Conservation (phyloP, 768 basidiomycete genomes). For the Daedaleopsis sinensis region DNA sequence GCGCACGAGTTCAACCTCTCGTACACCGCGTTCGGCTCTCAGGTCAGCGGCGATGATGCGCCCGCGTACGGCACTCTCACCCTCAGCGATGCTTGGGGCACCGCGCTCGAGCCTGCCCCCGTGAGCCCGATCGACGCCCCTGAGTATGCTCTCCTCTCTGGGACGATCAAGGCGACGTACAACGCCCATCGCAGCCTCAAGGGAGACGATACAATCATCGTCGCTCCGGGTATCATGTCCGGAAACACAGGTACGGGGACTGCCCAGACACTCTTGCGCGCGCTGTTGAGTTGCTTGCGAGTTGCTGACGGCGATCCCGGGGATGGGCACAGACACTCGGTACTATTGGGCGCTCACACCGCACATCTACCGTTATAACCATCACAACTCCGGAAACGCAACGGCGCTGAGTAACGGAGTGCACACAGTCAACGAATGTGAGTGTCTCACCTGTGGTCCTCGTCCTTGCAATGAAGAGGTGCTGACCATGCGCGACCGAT, state of each 20-base stretch:
- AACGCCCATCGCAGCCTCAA: slow-evolving; percentile 33
- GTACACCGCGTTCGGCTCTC: slow-evolving; percentile 43
- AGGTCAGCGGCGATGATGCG: slow-evolving; percentile 25
- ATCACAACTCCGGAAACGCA: slow-evolving; percentile 25
- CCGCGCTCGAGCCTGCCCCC: slow-evolving; percentile 43
- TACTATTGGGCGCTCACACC: slow-evolving; percentile 49
- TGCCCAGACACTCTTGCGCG: not conserved
- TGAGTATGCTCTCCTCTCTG: slow-evolving; percentile 44
- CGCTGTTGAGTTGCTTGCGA: not conserved
- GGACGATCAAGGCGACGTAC: slow-evolving; percentile 44
- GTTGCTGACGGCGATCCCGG: not conserved
- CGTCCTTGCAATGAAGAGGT: not conserved
- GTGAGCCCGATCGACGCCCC: slow-evolving; percentile 42
- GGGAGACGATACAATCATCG: slow-evolving; percentile 32
- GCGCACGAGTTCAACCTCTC: slow-evolving; percentile 44
- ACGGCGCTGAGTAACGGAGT: slow-evolving; percentile 25
- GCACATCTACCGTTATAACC: slow-evolving; percentile 50
- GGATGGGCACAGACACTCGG: slow-evolving; percentile 41
- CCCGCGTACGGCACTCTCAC: slow-evolving; percentile 40
- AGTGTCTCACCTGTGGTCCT: slow-evolving; percentile 3
- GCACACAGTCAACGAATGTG: slow-evolving; percentile 37
- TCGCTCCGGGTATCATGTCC: slow-evolving; percentile 42
- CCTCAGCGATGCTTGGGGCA: slow-evolving; percentile 39
- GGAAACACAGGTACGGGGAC: slow-evolving; percentile 38
- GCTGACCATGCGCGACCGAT: not conserved